Base-by-base conservation (phyloP, 1,284 basidiomycete genomes). In the Sanghuangporus sanghuang region DNA sequence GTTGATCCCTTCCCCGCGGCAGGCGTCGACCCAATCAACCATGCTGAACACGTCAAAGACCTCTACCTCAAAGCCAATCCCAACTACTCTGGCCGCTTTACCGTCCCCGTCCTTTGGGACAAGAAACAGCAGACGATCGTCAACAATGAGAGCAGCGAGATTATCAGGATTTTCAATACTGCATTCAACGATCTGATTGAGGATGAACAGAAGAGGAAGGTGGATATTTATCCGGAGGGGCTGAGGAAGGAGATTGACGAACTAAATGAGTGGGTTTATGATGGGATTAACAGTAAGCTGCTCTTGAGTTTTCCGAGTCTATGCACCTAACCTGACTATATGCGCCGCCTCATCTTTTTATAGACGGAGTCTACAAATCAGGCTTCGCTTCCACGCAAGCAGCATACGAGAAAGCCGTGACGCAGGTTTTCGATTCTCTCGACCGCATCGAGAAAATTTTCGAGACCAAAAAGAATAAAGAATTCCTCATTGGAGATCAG, bases 101-200 rank as follows among this genome's bases (percentile, higher is more conserved):
- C 94, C 3, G 93, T 96, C 2, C 96, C 96, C n/a, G 78, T 96
- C 56, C 79, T 98, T 1, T 99, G 95, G 93, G 97, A 98, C 79
- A 96, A 89, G 79, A 92, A 97, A 76, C 79, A 75, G 46, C 77
- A 89, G 63, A 94, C 92, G 42, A 92, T 99, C 68, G 97, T 99
- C 62, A 97, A 93, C 79, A 99, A 97, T 75, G 95, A 98, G 74
- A 92, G 89, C 67, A 88, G 90, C 0, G 95, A 97, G 76, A 95
- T 98, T 71, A 95, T 98, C 70, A 88, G 96, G 61, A 92, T 95
- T 53, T 84, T 98, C 76, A 97, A 97, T 76, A 80, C 82, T 7
- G 89, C 83, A 7, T 96, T 97, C 78, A 88, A 96, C 74, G 78
- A 86, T 6, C 68, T 89, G 23, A 66, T 96, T 3, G 80, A 88